These are phyloP conservation scores for Vitis vinifera DNA, from an alignment of 164 flowering plant species.

Conservation along the genomic window DNA sequence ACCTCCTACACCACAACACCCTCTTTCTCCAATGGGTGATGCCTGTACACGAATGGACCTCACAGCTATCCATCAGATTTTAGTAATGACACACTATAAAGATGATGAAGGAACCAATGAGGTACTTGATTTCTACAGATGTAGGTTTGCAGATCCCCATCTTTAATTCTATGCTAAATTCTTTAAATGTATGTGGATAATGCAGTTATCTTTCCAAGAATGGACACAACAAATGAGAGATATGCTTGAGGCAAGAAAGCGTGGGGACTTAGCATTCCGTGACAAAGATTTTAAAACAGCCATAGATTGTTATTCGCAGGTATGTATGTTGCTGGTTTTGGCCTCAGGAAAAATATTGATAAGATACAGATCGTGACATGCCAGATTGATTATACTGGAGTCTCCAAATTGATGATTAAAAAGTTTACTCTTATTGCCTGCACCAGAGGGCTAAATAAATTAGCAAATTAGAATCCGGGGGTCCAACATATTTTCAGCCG, in stretches of 20 bases:
- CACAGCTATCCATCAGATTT: slow-evolving; percentile 92
- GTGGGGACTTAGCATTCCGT: slow-evolving; percentile 93
- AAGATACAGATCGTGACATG: too few relatives aligned
- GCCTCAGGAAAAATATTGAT: too few relatives aligned
- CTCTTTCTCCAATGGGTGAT: slow-evolving; percentile 94
- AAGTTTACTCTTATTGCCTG: too few relatives aligned
- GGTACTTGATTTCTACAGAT: slow-evolving; percentile 41
- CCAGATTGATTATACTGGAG: too few relatives aligned
- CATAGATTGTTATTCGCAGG: slow-evolving; percentile 93
- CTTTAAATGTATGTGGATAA: background rate
- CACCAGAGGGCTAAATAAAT: too few relatives aligned
- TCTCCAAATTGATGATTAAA: too few relatives aligned
- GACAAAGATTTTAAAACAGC: slow-evolving; percentile 91
- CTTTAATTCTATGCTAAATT: slow-evolving; percentile 3
- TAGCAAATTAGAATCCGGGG: too few relatives aligned
- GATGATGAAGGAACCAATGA: slow-evolving; percentile 98
- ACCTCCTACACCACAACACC: slow-evolving; percentile 71
- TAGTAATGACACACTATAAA: slow-evolving; percentile 78
- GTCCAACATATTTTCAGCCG: too few relatives aligned
- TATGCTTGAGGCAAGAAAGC: slow-evolving; percentile 95
- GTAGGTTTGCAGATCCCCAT: background rate
- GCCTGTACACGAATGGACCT: slow-evolving; percentile 95
- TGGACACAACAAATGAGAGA: slow-evolving; percentile 99
- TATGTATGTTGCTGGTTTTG: slow-evolving; percentile 15
- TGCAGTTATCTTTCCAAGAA: slow-evolving; percentile 95